These are phyloP conservation scores for Arabidopsis suecica DNA, from an alignment of 345 rosid genomes.

Conservation along the genomic window DNA sequence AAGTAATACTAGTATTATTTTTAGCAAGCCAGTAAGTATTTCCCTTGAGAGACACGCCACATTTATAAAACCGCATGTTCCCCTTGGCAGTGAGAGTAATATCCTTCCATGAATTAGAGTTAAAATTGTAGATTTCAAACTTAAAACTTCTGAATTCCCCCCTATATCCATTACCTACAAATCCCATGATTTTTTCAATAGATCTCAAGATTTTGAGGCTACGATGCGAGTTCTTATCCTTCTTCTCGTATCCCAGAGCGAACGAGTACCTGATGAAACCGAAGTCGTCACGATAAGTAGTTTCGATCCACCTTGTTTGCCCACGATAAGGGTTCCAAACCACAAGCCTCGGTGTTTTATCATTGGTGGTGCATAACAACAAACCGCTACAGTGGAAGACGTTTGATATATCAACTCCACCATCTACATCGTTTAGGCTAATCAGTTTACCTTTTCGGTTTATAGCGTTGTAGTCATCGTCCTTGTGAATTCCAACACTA, in stretches of 20 bases:
- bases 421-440: not conserved
- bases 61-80: too few relatives aligned
- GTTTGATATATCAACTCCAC: not conserved
- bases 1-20: too few relatives aligned
- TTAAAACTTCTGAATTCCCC: too few relatives aligned
- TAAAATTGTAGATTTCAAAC: conserved; percentile 12
- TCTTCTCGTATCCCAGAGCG: conserved; percentile 1
- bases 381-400: not conserved
- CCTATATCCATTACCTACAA: not conserved
- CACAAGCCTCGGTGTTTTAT: not conserved
- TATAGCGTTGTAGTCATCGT: not conserved
- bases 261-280: too few relatives aligned
- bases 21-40: too few relatives aligned
- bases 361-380: not conserved
- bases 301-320: not conserved
- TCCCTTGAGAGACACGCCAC: too few relatives aligned
- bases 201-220: conserved; percentile 6
- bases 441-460: not conserved
- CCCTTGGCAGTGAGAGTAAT: too few relatives aligned
- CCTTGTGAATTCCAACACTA: not conserved
- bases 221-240: not conserved
- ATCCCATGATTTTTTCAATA: not conserved
- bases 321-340: not conserved
- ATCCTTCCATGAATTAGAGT: conserved; percentile 3
- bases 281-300: too few relatives aligned